phyloP scores from a whole-genome alignment of 768 basidiomycete species.

The Boletus reticulatus region DNA sequence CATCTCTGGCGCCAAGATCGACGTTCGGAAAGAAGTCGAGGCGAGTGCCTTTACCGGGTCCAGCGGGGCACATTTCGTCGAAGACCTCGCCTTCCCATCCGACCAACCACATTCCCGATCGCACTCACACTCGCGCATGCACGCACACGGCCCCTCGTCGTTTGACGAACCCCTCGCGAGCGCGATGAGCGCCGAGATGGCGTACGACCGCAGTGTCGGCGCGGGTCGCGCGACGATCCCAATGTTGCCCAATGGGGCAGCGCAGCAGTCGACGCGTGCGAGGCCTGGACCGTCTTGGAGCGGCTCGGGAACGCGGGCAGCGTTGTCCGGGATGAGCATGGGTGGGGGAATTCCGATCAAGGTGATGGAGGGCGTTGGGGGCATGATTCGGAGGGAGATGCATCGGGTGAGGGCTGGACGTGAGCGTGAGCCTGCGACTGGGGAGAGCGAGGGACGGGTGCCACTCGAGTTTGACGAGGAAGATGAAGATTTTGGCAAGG shows the following conservation, averaged over 20 bases:
- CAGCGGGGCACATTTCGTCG: conserved; percentile 21
- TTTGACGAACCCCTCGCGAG: conserved; percentile 77
- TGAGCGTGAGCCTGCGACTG: background rate
- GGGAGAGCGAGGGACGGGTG: conserved; percentile 19
- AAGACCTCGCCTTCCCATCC: conserved; percentile 14
- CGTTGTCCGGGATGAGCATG: conserved; percentile 19
- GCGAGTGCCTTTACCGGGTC: conserved; percentile 48
- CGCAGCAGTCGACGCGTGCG: conserved; percentile 12
- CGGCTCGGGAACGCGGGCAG: conserved; percentile 10
- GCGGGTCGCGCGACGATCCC: conserved; percentile 50
- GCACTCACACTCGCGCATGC: conserved; percentile 29
- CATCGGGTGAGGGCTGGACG: conserved; percentile 12
- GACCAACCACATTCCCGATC: conserved; percentile 4
- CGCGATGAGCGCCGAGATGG: conserved; percentile 65
- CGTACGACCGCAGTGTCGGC: conserved; percentile 39
- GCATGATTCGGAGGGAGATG: conserved; percentile 55
- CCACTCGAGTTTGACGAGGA: conserved; percentile 64
- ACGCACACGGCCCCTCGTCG: conserved; percentile 42
- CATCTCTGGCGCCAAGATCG: conserved; percentile 54
- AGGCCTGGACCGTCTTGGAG: conserved; percentile 14
- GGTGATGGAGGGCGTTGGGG: conserved; percentile 59
- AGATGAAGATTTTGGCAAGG: conserved; percentile 55
- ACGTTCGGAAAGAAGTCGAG: conserved; percentile 71
- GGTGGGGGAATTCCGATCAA: conserved; percentile 46
- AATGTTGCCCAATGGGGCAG: conserved; percentile 74